Conservation (phyloP, 495 filamentous ascomycete genomes). For the Annulohypoxylon maeteangense region DNA sequence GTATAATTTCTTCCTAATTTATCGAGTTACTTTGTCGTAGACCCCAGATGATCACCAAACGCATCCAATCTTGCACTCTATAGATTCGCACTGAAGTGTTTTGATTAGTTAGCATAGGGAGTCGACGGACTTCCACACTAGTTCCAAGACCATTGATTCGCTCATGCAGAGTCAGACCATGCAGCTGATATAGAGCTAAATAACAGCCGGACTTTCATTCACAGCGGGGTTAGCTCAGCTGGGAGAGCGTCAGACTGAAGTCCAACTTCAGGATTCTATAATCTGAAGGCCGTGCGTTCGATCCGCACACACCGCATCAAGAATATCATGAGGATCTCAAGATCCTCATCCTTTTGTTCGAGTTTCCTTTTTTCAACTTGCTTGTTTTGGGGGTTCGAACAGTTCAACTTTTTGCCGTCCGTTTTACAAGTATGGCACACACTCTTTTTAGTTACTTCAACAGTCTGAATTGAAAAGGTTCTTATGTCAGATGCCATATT, state of each 20-base stretch:
- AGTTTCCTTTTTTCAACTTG: neutral
- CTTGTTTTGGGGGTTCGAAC: neutral
- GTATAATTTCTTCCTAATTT: too few species aligned
- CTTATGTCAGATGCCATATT: neutral
- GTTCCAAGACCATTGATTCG: neutral
- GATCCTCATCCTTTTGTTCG: neutral
- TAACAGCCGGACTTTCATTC: neutral
- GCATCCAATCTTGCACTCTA: too few species aligned
- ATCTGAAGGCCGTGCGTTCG: slow-evolving; percentile 13
- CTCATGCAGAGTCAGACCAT: neutral
- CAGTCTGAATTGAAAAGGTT: neutral
- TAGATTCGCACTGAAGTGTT: too few species aligned
- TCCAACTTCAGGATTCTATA: slow-evolving; percentile 1
- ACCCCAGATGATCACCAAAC: too few species aligned
- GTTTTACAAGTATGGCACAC: neutral
- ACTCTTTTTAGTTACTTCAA: neutral
- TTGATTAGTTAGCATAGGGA: neutral
- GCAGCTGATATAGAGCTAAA: neutral
- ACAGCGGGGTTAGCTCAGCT: slow-evolving; percentile 10
- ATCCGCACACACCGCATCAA: slow-evolving; percentile 7
- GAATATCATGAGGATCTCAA: neutral
- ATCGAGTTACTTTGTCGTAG: too few species aligned
- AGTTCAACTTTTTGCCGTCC: neutral
- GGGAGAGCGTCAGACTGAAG: slow-evolving; percentile 17
- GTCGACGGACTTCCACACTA: neutral